Evolutionary conservation across 345 rosid species (phyloP), one percentile per base, ranked within the genome.

Genomic region (Lepidium africanum): DNA sequence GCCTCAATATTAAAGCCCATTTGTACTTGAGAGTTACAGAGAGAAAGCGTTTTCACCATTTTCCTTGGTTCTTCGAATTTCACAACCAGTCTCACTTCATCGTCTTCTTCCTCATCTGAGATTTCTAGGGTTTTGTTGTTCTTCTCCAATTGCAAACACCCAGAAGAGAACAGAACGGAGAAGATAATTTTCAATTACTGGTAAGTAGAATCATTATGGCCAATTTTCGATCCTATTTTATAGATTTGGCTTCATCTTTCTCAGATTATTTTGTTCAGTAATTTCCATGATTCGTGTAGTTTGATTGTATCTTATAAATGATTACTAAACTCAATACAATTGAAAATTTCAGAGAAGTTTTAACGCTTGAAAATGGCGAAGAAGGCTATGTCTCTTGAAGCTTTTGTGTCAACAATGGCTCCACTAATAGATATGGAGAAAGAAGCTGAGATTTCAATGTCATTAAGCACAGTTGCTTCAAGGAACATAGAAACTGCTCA

Each of bases 401-500:
- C 74, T 21, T 90, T 90, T 71, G 84, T 90, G 48, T 86, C 94
- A 67, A 76, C 75, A 68, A 83, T 76, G 80, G 70, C 83, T 41
- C 96, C 94, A 56, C 80, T 90, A 50, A 79, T 90, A 61, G 96
- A 90, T 52, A 69, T 90, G 71, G 96, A 90, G 77, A 90, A 90
- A 87, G 96, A 88, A 45, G 87, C 97, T 8, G 97, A 88, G 80
- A 91, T 91, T 49, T 85, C 96, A 27, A 82, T 87, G 67, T 91
- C 97, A 5, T 77, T 91, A 43, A 77, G 64, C 76, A 79, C 91
- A 0, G 92, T 91, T 21, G 79, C 92, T 9, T 80, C 83, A 6
- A 77, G 95, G 56, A 88, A 78, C 75, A 65, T 88, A 32, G 92
- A 85, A 9, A 68, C 81, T 57, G 82, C 96, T 66, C 95, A 83